phyloP scores from a whole-genome alignment of 805 yeast species.

The Schwanniomyces pseudopolymorphus region DNA sequence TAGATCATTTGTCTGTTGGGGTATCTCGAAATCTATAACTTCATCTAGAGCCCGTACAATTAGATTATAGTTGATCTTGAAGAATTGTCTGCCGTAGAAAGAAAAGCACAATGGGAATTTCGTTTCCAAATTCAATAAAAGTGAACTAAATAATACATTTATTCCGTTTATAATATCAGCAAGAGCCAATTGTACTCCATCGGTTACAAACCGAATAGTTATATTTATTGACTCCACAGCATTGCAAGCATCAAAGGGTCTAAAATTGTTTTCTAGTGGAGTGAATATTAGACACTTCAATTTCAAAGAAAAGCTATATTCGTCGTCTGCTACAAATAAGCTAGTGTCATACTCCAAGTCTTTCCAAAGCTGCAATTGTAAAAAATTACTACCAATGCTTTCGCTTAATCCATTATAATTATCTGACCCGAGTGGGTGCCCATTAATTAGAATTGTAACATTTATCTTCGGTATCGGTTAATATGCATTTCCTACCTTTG shows the following conservation, averaged over 20 bases:
- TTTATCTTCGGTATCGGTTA: slow-evolving; percentile 3
- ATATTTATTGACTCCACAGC: neutral
- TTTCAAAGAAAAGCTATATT: slow-evolving; percentile 5
- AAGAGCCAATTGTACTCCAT: slow-evolving; percentile 3
- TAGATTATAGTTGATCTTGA: slow-evolving; percentile 19
- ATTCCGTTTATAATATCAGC: slow-evolving; percentile 11
- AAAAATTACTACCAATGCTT: slow-evolving; percentile 7
- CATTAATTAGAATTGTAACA: slow-evolving; percentile 13
- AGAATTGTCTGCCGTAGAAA: slow-evolving; percentile 23
- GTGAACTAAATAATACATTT: slow-evolving; percentile 20
- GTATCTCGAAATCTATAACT: slow-evolving; percentile 1
- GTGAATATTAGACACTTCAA: slow-evolving; percentile 10
- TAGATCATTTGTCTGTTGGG: neutral
- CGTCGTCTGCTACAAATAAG: slow-evolving; percentile 6
- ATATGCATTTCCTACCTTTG: neutral
- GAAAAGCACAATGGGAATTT: slow-evolving; percentile 32
- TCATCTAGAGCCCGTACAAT: slow-evolving; percentile 9
- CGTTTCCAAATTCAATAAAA: slow-evolving; percentile 26
- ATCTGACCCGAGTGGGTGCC: slow-evolving; percentile 1
- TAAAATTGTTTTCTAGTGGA: slow-evolving; percentile 1
- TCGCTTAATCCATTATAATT: slow-evolving; percentile 12
- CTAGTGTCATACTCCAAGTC: slow-evolving; percentile 8
- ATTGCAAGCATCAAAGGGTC: neutral
- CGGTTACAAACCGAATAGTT: slow-evolving; percentile 2
- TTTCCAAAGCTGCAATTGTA: slow-evolving; percentile 8